Evolutionary conservation across 345 rosid genomes (phyloP).

Genomic region (Eucalyptus tenuipes): DNA sequence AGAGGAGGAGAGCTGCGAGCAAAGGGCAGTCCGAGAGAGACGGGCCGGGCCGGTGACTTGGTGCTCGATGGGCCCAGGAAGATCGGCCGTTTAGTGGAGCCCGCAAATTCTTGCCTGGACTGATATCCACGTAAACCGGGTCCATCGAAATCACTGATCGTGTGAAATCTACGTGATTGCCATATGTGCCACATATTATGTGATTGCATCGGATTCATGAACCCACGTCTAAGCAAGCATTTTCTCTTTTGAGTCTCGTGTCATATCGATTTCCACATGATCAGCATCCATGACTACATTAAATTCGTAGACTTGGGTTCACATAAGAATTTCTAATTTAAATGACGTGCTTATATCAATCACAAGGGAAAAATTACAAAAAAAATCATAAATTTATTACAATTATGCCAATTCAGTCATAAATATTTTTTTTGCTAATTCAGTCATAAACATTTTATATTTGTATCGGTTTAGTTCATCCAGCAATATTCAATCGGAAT

Average conservation of each 20-base stretch:
- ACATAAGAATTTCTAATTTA: neutral
- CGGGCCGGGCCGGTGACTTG: neutral
- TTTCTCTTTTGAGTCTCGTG: neutral
- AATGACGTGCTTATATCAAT: neutral
- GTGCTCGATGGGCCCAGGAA: neutral
- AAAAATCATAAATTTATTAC: accelerated
- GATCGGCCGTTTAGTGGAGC: neutral
- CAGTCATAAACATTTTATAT: too few species aligned
- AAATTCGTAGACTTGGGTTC: neutral
- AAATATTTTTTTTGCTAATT: too few species aligned
- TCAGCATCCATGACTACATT: neutral
- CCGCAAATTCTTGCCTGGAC: neutral
- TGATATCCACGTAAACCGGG: neutral
- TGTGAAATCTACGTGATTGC: neutral
- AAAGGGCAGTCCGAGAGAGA: neutral
- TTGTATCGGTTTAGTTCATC: too few species aligned
- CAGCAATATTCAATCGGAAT: accelerated
- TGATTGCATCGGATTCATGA: neutral
- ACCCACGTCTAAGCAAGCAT: neutral
- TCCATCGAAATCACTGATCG: neutral
- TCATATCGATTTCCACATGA: neutral
- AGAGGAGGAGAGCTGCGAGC: neutral
- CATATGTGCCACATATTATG: too few species aligned
- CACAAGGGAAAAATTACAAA: too few species aligned
- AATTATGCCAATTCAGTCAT: too few species aligned